Conservation (phyloP, 2,329 filamentous ascomycete genomes). For the Gaeumannomyces sp. region DNA sequence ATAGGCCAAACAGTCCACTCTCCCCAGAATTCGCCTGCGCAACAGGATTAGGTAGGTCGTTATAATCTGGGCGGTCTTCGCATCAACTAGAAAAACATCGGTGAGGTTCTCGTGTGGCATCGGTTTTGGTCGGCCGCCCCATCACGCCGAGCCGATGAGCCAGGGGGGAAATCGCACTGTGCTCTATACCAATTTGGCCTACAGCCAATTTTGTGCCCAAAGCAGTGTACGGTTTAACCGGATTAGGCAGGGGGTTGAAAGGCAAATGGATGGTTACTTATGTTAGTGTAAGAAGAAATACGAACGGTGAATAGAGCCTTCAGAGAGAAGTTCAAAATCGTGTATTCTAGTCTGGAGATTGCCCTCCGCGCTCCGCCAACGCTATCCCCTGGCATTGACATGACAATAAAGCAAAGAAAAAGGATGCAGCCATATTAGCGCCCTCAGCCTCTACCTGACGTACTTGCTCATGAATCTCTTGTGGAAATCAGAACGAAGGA, state of each 20-base stretch:
- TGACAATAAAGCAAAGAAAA: slow-evolving; percentile 40
- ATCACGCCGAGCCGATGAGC: too few species aligned
- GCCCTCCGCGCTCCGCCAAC: too few species aligned
- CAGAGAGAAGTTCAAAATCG: too few species aligned
- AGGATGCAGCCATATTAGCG: slow-evolving; percentile 29
- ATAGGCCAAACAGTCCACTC: not conserved
- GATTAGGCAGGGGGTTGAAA: too few species aligned
- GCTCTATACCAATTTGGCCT: not conserved
- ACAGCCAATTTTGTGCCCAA: too few species aligned
- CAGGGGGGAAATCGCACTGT: not conserved
- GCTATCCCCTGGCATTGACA: not conserved
- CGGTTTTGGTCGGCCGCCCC: not conserved
- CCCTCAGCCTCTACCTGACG: slow-evolving; percentile 35
- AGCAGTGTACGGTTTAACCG: too few species aligned
- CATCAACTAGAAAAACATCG: not conserved
- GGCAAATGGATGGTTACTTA: too few species aligned
- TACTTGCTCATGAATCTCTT: slow-evolving; percentile 87
- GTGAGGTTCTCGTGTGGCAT: not conserved
- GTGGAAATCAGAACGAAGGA: slow-evolving; percentile 93
- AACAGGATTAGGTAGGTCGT: too few species aligned
- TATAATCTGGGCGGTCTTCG: not conserved
- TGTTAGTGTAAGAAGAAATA: too few species aligned
- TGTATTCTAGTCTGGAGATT: too few species aligned
- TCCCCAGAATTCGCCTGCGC: not conserved
- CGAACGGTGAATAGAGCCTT: too few species aligned